Conservation (phyloP, 2,329 filamentous ascomycete species). For the Xylaria sp. region DNA sequence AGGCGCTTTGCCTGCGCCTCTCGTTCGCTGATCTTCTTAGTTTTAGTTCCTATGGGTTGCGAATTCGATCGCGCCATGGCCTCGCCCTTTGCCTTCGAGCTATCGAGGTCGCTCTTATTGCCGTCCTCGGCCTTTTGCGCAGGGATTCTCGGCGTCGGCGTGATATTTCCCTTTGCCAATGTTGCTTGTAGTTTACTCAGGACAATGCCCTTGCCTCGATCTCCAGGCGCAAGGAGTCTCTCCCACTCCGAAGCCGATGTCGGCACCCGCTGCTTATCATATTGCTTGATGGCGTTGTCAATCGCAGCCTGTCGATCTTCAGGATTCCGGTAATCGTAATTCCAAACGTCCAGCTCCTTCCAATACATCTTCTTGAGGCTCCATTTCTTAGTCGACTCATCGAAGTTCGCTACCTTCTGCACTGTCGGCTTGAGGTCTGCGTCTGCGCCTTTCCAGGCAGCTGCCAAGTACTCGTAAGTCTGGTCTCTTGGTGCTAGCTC, state of each 20-base stretch:
- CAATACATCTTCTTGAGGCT: slow-evolving; percentile 59
- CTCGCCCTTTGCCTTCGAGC: slow-evolving; percentile 44
- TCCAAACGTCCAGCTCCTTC: slow-evolving; percentile 68
- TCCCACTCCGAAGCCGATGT: slow-evolving; percentile 63
- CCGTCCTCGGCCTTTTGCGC: slow-evolving; percentile 54
- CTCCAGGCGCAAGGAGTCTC: slow-evolving; percentile 58
- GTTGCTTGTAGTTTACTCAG: slow-evolving; percentile 64
- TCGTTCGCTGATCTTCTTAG: slow-evolving; percentile 59
- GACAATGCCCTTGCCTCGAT: slow-evolving; percentile 62
- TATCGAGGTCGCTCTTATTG: slow-evolving; percentile 45
- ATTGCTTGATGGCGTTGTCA: slow-evolving; percentile 62
- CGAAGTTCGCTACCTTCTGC: slow-evolving; percentile 61
- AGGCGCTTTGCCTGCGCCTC: slow-evolving; percentile 61
- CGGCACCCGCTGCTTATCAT: slow-evolving; percentile 61
- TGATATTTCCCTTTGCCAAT: slow-evolving; percentile 56
- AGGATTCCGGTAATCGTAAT: slow-evolving; percentile 57
- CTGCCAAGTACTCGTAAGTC: slow-evolving; percentile 51
- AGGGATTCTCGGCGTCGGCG: slow-evolving; percentile 52
- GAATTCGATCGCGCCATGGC: slow-evolving; percentile 54
- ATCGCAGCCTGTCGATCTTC: slow-evolving; percentile 62
- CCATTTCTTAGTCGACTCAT: slow-evolving; percentile 54
- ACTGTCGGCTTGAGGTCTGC: slow-evolving; percentile 58
- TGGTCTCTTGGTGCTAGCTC: slow-evolving; percentile 60
- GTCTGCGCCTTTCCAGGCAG: slow-evolving; percentile 54
- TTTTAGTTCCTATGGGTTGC: slow-evolving; percentile 52